Conservation (phyloP, 495 filamentous ascomycete species). For the Daldinia loculata region DNA sequence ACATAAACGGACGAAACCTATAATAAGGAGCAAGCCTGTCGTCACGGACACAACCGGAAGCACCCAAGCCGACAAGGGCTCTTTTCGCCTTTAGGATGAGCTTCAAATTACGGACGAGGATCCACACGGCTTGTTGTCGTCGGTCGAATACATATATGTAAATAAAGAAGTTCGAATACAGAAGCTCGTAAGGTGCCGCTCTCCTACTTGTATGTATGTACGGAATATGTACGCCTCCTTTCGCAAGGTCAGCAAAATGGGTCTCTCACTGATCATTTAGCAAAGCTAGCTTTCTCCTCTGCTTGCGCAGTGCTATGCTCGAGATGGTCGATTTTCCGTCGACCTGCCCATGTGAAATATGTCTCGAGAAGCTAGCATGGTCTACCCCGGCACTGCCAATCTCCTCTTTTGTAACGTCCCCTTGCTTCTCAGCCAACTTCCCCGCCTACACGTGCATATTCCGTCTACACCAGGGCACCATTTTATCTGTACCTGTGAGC, state of each 20-base stretch:
- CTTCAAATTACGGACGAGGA: constrained; percentile 28
- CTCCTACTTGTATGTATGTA: constrained; percentile 16
- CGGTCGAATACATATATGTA: constrained; percentile 15
- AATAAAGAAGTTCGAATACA: constrained; percentile 19
- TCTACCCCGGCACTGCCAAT: constrained; percentile 33
- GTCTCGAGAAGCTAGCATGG: constrained; percentile 32
- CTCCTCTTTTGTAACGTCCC: constrained; percentile 38
- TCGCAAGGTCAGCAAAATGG: constrained; percentile 11
- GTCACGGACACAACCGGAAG: constrained; percentile 32
- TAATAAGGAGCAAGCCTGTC: constrained; percentile 34
- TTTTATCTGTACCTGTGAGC: constrained; percentile 1
- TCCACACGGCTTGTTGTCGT: constrained; percentile 7
- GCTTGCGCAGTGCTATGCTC: constrained; percentile 8
- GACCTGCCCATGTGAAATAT: constrained; percentile 21
- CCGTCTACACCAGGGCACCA: constrained; percentile 6
- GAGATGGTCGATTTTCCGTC: constrained; percentile 11
- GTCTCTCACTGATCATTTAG: constrained; percentile 22
- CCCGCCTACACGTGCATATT: constrained; percentile 36
- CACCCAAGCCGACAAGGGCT: constrained; percentile 29
- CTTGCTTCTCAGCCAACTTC: constrained; percentile 29
- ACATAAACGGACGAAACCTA: constrained; percentile 30
- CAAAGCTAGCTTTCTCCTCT: constrained; percentile 12
- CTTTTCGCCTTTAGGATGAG: constrained; percentile 33
- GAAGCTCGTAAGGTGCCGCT: constrained; percentile 23
- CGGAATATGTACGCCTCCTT: constrained; percentile 11